These are phyloP conservation scores for Skeletonema menzelii DNA, from an alignment of 108 stramenopile genomes.

Conservation along the genomic window DNA sequence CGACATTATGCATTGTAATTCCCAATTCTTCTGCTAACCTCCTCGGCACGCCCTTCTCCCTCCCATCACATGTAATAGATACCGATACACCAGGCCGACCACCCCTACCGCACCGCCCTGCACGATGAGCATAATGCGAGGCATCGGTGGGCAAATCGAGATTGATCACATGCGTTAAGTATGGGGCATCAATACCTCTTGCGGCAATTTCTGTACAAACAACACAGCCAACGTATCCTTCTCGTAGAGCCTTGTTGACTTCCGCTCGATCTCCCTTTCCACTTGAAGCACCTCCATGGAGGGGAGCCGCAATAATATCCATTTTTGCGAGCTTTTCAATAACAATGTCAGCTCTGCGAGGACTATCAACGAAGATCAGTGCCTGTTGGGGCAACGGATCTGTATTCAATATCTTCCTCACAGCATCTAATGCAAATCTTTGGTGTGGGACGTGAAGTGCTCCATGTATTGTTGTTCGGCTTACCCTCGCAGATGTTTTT, in stretches of 20 bases:
- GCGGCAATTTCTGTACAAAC: conserved; percentile 91
- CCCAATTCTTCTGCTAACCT: conserved; percentile 69
- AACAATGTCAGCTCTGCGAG: conserved; percentile 76
- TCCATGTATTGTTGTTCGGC: conserved; percentile 84
- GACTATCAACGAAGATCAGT: conserved; percentile 84
- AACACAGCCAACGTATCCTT: conserved; percentile 85
- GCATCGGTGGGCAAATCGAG: conserved; percentile 89
- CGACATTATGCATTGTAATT: conserved; percentile 71
- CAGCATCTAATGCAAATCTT: conserved; percentile 74
- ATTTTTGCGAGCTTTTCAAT: conserved; percentile 75
- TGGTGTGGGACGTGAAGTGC: conserved; percentile 72
- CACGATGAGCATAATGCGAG: conserved; percentile 87
- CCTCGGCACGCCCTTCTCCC: conserved; percentile 76
- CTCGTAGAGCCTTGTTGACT: conserved; percentile 81
- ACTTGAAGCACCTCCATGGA: conserved; percentile 72
- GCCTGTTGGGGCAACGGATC: conserved; percentile 88
- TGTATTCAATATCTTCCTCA: conserved; percentile 79
- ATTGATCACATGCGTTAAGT: conserved; percentile 88
- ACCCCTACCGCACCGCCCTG: conserved; percentile 86
- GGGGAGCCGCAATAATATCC: conserved; percentile 82
- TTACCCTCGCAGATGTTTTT: conserved; percentile 54
- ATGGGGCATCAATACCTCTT: conserved; percentile 85
- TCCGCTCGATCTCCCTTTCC: conserved; percentile 87
- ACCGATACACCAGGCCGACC: conserved; percentile 88
- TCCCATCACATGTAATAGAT: conserved; percentile 68